Conservation (phyloP, 2,329 filamentous ascomycete genomes). For the Sporothrix humicola region DNA sequence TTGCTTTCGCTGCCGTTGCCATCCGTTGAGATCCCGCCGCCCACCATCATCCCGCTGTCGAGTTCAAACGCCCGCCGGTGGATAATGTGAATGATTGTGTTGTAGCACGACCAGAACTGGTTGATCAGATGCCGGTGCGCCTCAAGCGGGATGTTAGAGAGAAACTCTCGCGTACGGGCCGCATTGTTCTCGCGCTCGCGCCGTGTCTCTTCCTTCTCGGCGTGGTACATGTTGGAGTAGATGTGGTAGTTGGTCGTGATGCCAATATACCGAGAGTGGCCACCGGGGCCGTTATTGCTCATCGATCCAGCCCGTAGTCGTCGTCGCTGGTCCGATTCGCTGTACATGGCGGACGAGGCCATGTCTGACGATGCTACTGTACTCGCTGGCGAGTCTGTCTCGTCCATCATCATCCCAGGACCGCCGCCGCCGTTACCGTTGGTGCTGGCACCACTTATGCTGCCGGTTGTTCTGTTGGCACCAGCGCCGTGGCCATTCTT, state of each 20-base stretch:
- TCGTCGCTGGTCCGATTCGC: conserved; percentile 21
- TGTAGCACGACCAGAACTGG: conserved; percentile 38
- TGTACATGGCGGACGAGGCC: conserved; percentile 15
- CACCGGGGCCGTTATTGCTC: conserved; percentile 16
- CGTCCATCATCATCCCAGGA: conserved; percentile 16
- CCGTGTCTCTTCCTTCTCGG: conserved; percentile 31
- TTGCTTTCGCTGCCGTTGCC: not conserved
- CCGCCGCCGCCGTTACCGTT: not conserved
- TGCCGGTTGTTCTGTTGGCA: not conserved
- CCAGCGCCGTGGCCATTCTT: not conserved
- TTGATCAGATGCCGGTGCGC: conserved; percentile 38
- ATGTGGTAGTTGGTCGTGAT: conserved; percentile 36
- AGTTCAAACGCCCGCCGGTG: conserved; percentile 35
- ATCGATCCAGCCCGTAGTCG: conserved; percentile 21
- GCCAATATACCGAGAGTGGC: conserved; percentile 34
- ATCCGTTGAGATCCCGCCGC: not conserved
- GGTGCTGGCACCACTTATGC: conserved; percentile 3
- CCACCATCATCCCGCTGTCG: conserved; percentile 31
- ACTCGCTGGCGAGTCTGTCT: conserved; percentile 24
- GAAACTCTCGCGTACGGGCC: conserved; percentile 20
- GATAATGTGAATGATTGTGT: conserved; percentile 38
- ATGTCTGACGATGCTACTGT: conserved; percentile 18
- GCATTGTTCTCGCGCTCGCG: conserved; percentile 28
- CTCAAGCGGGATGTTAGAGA: conserved; percentile 31
- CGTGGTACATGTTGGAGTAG: conserved; percentile 32